Conservation (phyloP, 352 stramenopile genomes). For the Globisporangium nagaii region DNA sequence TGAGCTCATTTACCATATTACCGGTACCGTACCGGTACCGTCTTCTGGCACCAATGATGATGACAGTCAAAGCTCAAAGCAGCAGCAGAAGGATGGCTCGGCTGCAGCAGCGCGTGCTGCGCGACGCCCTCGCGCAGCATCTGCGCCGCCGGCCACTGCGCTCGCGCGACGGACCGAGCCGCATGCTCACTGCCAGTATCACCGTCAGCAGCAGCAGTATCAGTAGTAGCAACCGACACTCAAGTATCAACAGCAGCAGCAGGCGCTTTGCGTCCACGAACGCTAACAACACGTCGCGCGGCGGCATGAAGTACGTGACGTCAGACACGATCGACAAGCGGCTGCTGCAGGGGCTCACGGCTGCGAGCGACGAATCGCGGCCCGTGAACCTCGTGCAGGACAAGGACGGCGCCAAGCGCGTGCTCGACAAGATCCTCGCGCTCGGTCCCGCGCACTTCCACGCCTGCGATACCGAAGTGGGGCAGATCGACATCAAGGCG, state of each 20-base stretch:
- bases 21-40: too few species aligned
- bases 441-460: conserved; percentile 80
- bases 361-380: conserved; percentile 52
- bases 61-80: too few species aligned
- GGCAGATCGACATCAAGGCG: conserved; percentile 94
- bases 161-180: background rate
- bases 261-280: background rate
- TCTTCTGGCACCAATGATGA: too few species aligned
- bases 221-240: too few species aligned
- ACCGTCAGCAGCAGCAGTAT: background rate
- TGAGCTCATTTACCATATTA: too few species aligned
- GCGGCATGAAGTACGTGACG: conserved; percentile 52
- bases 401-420: conserved; percentile 47
- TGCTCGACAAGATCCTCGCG: conserved; percentile 53
- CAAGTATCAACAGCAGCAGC: background rate
- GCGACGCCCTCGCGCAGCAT: background rate
- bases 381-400: conserved; percentile 82
- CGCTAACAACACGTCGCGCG: background rate
- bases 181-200: too few species aligned
- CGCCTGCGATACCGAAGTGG: conserved; percentile 98
- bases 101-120: background rate
- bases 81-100: too few species aligned
- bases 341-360: conserved; percentile 53
- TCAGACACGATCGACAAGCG: conserved; percentile 57
- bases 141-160: background rate